These are phyloP conservation scores for Entomortierella parvispora DNA, from an alignment of 192 early-diverging fungal genomes.

Conservation along the genomic window DNA sequence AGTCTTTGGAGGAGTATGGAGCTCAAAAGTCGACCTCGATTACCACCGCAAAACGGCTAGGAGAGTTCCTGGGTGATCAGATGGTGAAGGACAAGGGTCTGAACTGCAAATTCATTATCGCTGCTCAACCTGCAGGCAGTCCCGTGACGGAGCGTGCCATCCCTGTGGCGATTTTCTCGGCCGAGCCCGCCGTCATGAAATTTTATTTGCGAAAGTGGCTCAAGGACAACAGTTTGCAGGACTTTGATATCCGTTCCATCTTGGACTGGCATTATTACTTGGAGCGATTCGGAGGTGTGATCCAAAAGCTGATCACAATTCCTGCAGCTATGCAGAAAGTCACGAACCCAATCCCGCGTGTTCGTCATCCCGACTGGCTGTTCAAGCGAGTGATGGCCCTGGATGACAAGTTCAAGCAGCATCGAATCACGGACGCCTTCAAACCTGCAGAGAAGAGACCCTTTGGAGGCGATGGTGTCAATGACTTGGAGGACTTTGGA, in stretches of 20 bases:
- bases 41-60: slow-evolving; percentile 92
- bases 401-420: slow-evolving; percentile 88
- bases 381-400: slow-evolving; percentile 77
- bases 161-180: slow-evolving; percentile 94
- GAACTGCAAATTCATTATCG: slow-evolving; percentile 96
- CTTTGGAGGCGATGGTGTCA: slow-evolving; percentile 35
- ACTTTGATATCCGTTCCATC: slow-evolving; percentile 90
- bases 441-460: slow-evolving; percentile 50
- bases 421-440: slow-evolving; percentile 89
- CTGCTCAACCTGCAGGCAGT: slow-evolving; percentile 78
- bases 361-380: slow-evolving; percentile 96
- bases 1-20: slow-evolving; percentile 93
- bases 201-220: slow-evolving; percentile 95
- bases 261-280: slow-evolving; percentile 98
- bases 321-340: slow-evolving; percentile 98
- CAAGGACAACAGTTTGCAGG: slow-evolving; percentile 75
- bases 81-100: slow-evolving; percentile 99
- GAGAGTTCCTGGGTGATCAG: slow-evolving; percentile 96
- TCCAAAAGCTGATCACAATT: slow-evolving; percentile 98
- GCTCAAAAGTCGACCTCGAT: slow-evolving; percentile 94
- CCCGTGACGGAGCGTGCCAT: slow-evolving; percentile 96
- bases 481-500: slow-evolving; percentile 72
- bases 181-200: slow-evolving; percentile 76
- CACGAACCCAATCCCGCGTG: slow-evolving; percentile 90
- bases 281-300: slow-evolving; percentile 93